Evolutionary conservation across 768 basidiomycete genomes (phyloP), one percentile per base, ranked within the genome.

Genomic region (Boletus barrowsii): DNA sequence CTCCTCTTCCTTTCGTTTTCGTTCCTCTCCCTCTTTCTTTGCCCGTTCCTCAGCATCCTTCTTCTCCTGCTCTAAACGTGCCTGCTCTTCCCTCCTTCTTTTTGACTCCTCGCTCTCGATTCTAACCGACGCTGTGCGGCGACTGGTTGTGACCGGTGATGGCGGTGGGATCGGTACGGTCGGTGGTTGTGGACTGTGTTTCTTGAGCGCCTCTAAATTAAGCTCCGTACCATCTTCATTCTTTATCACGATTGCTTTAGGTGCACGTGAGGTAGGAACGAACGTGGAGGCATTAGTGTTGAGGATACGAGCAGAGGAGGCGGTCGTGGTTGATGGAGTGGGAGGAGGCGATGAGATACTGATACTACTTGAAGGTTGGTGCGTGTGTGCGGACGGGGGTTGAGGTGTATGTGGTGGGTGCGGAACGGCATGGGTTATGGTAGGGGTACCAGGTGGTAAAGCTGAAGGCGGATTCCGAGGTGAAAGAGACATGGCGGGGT

Each of bases 361-460:
- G 24, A 80, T 73, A 55, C 73, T 79, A 49, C 73, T 76, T 9
- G 86, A 75, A 24, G 73, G 71, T 32, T 75, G 71, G 43, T 74
- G 76, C 47, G 75, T 65, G 41, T 71, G 73, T 17, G 66, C 61
- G 60, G 76, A 70, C 37, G 79, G 72, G 0, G 79, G 80, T 30
- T 83, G 78, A 15, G 78, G 74, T 13, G 76, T 72, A 61, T 81
- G 80, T 8, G 63, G 59, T 6, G 74, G 63, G 44, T 72, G 66
- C 10, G 84, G 80, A 33, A 79, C 67, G 17, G 87, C 79, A 53
- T 86, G 87, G 3, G 81, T 51, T 51, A 81, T 73, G 2, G 84
- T 87, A n/a, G 89, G 87, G 2, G 88, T 90, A 30, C 81, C 82
- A 13, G 87, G 83, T 5, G 82, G 84, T 17, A 87, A 62, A 46